A percentile compares a stretch with the other conserved stretches of the same genome.
Conservation (phyloP, 1,284 basidiomycete species). For the Tremellales sp. region DNA sequence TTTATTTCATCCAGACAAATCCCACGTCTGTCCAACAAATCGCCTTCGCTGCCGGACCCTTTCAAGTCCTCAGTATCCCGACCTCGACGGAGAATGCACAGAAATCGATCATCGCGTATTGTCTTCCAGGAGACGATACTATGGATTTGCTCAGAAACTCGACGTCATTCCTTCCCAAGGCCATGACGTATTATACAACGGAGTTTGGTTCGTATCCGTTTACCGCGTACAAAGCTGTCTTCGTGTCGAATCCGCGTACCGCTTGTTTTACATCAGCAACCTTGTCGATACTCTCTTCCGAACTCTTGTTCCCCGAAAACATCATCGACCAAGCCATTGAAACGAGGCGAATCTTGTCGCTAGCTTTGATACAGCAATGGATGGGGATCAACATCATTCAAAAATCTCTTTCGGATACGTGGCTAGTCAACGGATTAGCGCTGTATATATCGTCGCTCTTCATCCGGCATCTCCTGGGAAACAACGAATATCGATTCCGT, state of each 20-base stretch:
- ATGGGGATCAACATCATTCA: conserved; percentile 94
- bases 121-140: conserved; percentile 77
- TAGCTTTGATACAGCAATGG: conserved; percentile 94
- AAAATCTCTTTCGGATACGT: conserved; percentile 89
- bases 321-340: conserved; percentile 93
- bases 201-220: conserved; percentile 98
- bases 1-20: conserved; percentile 83
- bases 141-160: conserved; percentile 62
- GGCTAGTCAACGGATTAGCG: conserved; percentile 91
- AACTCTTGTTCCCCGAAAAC: conserved; percentile 80
- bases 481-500: conserved; percentile 95
- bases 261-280: conserved; percentile 81
- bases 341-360: conserved; percentile 77
- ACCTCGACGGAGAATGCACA: conserved; percentile 57
- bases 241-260: conserved; percentile 80
- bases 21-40: conserved; percentile 93
- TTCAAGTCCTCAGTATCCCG: conserved; percentile 72
- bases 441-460: conserved; percentile 88
- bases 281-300: conserved; percentile 72
- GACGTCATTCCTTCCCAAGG: conserved; percentile 73
- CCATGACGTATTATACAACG: conserved; percentile 86
- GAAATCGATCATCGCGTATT: conserved; percentile 88
- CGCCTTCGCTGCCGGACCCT: conserved; percentile 91
- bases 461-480: conserved; percentile 81
- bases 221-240: conserved; percentile 91